These are phyloP conservation scores for Lentinula lateritia DNA, from an alignment of 768 basidiomycete species.

Conservation along the genomic window DNA sequence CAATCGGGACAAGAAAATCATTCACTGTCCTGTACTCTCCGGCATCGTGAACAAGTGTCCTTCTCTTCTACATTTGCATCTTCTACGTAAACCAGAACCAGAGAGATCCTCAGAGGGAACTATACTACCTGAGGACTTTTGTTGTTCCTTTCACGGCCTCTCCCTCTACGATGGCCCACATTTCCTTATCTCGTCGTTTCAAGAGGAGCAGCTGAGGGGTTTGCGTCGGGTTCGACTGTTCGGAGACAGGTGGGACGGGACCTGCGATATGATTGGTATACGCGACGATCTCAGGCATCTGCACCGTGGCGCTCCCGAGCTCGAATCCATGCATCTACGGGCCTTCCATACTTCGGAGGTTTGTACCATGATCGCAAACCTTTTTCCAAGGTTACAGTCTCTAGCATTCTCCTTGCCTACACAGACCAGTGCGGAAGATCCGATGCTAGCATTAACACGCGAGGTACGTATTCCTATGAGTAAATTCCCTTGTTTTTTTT, in stretches of 20 bases:
- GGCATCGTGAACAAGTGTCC: not conserved
- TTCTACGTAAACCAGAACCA: conserved; percentile 2
- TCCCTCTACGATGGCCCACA: conserved; percentile 8
- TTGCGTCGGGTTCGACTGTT: conserved; percentile 11
- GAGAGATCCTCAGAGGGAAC: not conserved
- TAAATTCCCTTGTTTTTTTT: not conserved
- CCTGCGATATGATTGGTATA: conserved; percentile 11
- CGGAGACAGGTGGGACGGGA: conserved; percentile 10
- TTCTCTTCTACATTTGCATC: not conserved
- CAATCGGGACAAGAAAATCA: conserved; percentile 1
- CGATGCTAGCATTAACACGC: conserved; percentile 11
- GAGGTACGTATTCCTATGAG: conserved; percentile 4
- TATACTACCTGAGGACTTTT: not conserved
- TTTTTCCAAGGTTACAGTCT: conserved; percentile 9
- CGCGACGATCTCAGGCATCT: conserved; percentile 5
- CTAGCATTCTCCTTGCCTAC: conserved; percentile 11
- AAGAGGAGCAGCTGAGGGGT: conserved; percentile 5
- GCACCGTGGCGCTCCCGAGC: conserved; percentile 6
- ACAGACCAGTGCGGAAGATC: conserved; percentile 7
- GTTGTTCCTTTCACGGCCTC: not conserved
- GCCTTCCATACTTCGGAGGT: conserved; percentile 11
- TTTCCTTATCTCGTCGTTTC: not conserved
- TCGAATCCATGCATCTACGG: conserved; percentile 10
- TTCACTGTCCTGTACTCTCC: not conserved
- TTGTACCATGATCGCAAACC: conserved; percentile 6